Conservation (phyloP, 768 basidiomycete species). For the Hebeloma cylindrosporum region DNA sequence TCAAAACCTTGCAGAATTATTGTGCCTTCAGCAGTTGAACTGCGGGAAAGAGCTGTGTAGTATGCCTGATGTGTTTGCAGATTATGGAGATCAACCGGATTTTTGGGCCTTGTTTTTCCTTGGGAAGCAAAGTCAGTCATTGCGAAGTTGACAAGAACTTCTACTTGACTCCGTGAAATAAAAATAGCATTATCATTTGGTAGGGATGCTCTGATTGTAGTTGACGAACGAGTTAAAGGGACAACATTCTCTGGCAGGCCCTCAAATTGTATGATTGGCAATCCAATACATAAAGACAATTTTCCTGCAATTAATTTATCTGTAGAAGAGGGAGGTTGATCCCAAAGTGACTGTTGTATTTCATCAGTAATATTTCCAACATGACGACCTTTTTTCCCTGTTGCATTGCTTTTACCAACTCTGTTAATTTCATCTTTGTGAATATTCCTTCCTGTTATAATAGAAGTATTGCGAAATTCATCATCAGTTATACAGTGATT, state of each 20-base stretch:
- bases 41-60: conserved; percentile 32
- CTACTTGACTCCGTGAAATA: conserved; percentile 25
- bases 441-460: conserved; percentile 38
- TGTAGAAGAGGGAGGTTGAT: conserved; percentile 11
- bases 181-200: conserved; percentile 18
- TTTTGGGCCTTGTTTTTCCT: conserved; percentile 28
- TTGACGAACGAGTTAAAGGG: conserved; percentile 17
- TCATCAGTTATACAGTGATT: conserved; percentile 11
- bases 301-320: conserved; percentile 24
- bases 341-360: conserved; percentile 22
- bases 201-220: conserved; percentile 6
- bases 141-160: conserved; percentile 28
- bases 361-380: conserved; percentile 6
- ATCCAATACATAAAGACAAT: conserved; percentile 29
- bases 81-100: conserved; percentile 28
- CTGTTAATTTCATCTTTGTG: conserved; percentile 40
- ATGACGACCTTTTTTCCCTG: not conserved
- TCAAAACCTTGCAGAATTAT: conserved; percentile 9
- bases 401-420: conserved; percentile 18
- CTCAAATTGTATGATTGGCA: conserved; percentile 31
- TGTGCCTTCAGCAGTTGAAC: conserved; percentile 14
- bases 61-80: conserved; percentile 25
- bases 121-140: conserved; percentile 38
- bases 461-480: conserved; percentile 32
- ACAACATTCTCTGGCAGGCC: conserved; percentile 33